phyloP scores from a whole-genome alignment of 352 stramenopile species.

The Phytophthora sp. region DNA sequence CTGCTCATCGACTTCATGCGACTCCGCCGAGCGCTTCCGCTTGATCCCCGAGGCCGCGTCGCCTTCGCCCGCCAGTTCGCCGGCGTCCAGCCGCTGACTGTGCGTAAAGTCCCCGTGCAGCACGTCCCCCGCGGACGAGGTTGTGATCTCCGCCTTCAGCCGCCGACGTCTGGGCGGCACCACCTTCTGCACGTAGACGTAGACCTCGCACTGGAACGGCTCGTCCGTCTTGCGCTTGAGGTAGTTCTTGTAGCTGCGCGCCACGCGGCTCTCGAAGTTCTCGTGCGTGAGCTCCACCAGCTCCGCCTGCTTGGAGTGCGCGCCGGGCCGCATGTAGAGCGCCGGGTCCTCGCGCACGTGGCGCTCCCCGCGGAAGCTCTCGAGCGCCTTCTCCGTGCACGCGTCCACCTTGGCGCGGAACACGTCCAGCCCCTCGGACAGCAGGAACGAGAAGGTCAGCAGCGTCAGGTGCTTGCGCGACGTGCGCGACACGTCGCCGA shows the following conservation, averaged over 20 bases:
- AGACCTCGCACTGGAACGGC: slow-evolving; percentile 74
- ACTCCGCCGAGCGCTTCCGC: slow-evolving; percentile 26
- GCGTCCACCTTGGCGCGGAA: slow-evolving; percentile 74
- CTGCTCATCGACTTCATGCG: slow-evolving; percentile 18
- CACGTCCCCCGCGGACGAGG: not conserved
- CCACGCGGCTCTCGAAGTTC: slow-evolving; percentile 78
- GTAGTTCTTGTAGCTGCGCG: slow-evolving; percentile 79
- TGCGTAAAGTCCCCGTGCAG: slow-evolving; percentile 13
- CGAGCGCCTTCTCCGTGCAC: slow-evolving; percentile 59
- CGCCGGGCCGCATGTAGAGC: slow-evolving; percentile 79
- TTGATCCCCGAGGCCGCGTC: slow-evolving; percentile 7
- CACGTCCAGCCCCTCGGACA: slow-evolving; percentile 78
- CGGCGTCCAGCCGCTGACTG: slow-evolving; percentile 12
- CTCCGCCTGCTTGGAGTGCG: slow-evolving; percentile 84
- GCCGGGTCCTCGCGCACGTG: slow-evolving; percentile 66
- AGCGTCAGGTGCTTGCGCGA: slow-evolving; percentile 75
- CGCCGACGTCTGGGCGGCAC: slow-evolving; percentile 21
- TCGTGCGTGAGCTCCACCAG: slow-evolving; percentile 64
- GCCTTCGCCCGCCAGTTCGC: slow-evolving; percentile 7
- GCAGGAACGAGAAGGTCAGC: slow-evolving; percentile 64
- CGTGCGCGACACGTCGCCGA: slow-evolving; percentile 70
- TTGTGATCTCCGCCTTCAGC: slow-evolving; percentile 4
- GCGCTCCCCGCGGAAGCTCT: slow-evolving; percentile 41
- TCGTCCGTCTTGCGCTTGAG: slow-evolving; percentile 68
- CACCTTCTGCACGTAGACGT: slow-evolving; percentile 79